Percentiles rank a stretch among this genome's conserved stretches.
These are phyloP conservation scores for Protomyces lactucae-debilis DNA, from an alignment of 1,139 yeast species.

Conservation along the genomic window DNA sequence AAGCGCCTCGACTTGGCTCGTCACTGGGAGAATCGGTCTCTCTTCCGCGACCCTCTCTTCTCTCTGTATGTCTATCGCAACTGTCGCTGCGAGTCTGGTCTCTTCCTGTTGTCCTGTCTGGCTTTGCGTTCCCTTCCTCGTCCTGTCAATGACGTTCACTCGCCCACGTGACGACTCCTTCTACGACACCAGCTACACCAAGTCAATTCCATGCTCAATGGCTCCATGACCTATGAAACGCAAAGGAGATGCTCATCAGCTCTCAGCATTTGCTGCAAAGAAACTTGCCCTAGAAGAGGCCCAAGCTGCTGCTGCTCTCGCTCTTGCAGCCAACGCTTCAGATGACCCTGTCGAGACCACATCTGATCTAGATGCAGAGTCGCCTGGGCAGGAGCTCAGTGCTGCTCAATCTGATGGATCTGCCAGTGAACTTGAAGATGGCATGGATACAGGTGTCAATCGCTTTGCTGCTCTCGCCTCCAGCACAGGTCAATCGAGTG, in stretches of 20 bases:
- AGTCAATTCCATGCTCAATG: background rate
- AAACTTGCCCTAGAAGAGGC: background rate
- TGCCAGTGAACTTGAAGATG: background rate
- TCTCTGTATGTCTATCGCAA: too few species aligned
- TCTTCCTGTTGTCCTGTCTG: too few species aligned
- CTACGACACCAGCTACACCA: background rate
- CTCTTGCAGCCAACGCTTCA: background rate
- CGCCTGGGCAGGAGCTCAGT: background rate
- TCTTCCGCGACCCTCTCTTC: too few species aligned
- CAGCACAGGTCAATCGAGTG: background rate
- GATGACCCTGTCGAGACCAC: background rate
- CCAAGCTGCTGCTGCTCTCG: slow-evolving; percentile 1
- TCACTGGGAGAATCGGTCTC: too few species aligned
- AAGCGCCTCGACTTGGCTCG: too few species aligned
- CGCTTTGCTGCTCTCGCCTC: background rate
- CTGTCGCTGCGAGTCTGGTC: too few species aligned
- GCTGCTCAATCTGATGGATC: background rate
- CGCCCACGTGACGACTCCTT: background rate
- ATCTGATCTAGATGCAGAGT: background rate
- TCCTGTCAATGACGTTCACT: background rate
- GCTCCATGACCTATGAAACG: slow-evolving; percentile 11
- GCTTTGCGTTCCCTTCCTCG: background rate
- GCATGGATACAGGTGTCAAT: background rate
- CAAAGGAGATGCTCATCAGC: slow-evolving; percentile 8
- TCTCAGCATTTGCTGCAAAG: slow-evolving; percentile 20